Conservation (phyloP, 1,284 basidiomycete genomes). For the Naganishia cerealis region DNA sequence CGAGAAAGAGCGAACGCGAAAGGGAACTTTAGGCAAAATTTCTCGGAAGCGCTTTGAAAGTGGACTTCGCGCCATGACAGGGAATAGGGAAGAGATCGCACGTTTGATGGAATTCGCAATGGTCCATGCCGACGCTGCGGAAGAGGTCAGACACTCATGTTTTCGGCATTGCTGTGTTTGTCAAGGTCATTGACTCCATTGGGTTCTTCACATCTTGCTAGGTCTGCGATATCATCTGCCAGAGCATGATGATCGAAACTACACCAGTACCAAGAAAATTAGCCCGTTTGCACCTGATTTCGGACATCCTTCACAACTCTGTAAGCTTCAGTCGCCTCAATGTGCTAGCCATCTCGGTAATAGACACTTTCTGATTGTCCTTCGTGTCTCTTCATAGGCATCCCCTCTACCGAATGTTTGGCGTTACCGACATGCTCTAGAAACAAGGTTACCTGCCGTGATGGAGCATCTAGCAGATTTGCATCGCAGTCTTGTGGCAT, state of each 20-base stretch:
- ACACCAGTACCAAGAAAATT: slow-evolving; percentile 95
- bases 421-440: slow-evolving; percentile 90
- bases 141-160: slow-evolving; percentile 63
- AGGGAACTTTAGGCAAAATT: slow-evolving; percentile 70
- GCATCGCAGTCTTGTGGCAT: slow-evolving; percentile 71
- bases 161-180: not conserved
- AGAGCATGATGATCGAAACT: slow-evolving; percentile 75
- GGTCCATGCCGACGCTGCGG: slow-evolving; percentile 88
- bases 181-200: not conserved
- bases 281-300: slow-evolving; percentile 88
- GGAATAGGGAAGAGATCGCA: slow-evolving; percentile 84
- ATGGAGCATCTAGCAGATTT: slow-evolving; percentile 92
- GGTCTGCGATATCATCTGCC: slow-evolving; percentile 82
- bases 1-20: slow-evolving; percentile 73
- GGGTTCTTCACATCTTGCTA: slow-evolving; percentile 45
- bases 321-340: slow-evolving; percentile 47
- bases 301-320: slow-evolving; percentile 96
- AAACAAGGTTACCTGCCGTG: slow-evolving; percentile 77
- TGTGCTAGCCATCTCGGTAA: slow-evolving; percentile 38
- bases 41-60: slow-evolving; percentile 80
- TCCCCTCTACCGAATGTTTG: slow-evolving; percentile 61
- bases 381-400: slow-evolving; percentile 36
- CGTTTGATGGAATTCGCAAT: slow-evolving; percentile 93
- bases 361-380: not conserved
- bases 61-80: slow-evolving; percentile 81